These are phyloP conservation scores for Cinnamomum chago DNA, from an alignment of 164 flowering plant genomes.

Conservation along the genomic window DNA sequence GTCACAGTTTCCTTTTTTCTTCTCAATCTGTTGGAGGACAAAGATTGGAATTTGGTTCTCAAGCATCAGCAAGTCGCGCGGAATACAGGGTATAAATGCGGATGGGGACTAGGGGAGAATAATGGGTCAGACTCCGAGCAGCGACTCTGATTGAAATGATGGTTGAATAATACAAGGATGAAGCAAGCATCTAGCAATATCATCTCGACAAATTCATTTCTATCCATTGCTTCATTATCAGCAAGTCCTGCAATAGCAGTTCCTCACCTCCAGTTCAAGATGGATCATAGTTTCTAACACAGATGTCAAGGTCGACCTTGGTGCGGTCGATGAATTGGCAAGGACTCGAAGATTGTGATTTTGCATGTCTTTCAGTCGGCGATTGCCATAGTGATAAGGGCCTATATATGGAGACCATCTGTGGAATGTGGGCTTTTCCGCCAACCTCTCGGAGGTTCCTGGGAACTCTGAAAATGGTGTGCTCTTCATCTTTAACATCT, in stretches of 20 bases:
- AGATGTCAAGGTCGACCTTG: conserved; percentile 8
- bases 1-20: not conserved
- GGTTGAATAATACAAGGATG: conserved; percentile 30
- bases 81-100: conserved; percentile 56
- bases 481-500: not conserved
- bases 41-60: conserved; percentile 71
- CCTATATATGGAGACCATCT: conserved; percentile 6
- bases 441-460: not conserved
- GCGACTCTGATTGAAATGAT: conserved; percentile 54
- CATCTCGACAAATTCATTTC: conserved; percentile 45
- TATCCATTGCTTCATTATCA: conserved; percentile 26
- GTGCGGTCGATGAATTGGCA: conserved; percentile 19
- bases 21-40: no score
- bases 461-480: conserved; percentile 1
- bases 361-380: conserved; percentile 22
- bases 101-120: conserved; percentile 48
- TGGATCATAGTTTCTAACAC: not conserved
- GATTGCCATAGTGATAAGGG: conserved; percentile 24
- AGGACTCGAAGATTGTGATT: conserved; percentile 30
- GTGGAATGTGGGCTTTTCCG: conserved; percentile 5
- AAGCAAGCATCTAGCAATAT: conserved; percentile 50
- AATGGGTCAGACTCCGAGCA: conserved; percentile 52
- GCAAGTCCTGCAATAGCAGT: not conserved
- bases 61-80: conserved; percentile 64
- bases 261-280: not conserved